Conservation (phyloP, 768 basidiomycete species). For the Lyophyllum shimeji region DNA sequence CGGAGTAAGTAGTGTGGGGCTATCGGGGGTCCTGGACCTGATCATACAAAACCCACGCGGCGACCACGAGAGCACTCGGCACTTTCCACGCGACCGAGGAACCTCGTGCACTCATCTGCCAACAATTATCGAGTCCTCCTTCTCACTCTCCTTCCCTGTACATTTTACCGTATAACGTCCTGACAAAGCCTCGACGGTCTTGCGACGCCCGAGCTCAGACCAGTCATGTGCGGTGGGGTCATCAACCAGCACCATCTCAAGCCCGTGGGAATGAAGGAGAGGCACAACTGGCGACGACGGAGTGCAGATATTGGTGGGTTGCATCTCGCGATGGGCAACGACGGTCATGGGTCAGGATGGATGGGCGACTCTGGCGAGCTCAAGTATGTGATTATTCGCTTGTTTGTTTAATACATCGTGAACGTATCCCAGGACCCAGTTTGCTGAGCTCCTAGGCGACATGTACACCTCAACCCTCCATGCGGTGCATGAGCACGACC, state of each 20-base stretch:
- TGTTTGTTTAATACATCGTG: neutral
- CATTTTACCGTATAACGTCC: conserved; percentile 2
- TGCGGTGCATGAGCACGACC: conserved; percentile 60
- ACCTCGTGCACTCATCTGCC: conserved; percentile 18
- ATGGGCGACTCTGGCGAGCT: conserved; percentile 47
- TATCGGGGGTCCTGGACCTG: conserved; percentile 21
- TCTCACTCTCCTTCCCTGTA: conserved; percentile 10
- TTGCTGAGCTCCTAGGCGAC: conserved; percentile 81
- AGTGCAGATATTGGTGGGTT: conserved; percentile 92
- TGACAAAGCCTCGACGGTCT: neutral
- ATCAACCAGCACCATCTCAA: conserved; percentile 5
- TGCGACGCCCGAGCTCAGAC: conserved; percentile 1
- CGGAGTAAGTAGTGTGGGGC: conserved; percentile 6
- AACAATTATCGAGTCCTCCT: conserved; percentile 21
- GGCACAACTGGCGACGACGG: conserved; percentile 45
- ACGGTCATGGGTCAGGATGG: conserved; percentile 71
- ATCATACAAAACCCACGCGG: conserved; percentile 39
- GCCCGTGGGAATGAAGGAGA: conserved; percentile 8
- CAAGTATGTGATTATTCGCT: conserved; percentile 40
- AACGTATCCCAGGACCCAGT: conserved; percentile 43
- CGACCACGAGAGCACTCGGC: conserved; percentile 43
- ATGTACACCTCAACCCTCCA: conserved; percentile 81
- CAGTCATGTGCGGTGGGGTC: conserved; percentile 7
- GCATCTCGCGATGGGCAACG: conserved; percentile 68
- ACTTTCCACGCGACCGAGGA: conserved; percentile 39